Evolutionary conservation across 306 rosid genomes (phyloP).

Genomic region (Fragaria ananassa): DNA sequence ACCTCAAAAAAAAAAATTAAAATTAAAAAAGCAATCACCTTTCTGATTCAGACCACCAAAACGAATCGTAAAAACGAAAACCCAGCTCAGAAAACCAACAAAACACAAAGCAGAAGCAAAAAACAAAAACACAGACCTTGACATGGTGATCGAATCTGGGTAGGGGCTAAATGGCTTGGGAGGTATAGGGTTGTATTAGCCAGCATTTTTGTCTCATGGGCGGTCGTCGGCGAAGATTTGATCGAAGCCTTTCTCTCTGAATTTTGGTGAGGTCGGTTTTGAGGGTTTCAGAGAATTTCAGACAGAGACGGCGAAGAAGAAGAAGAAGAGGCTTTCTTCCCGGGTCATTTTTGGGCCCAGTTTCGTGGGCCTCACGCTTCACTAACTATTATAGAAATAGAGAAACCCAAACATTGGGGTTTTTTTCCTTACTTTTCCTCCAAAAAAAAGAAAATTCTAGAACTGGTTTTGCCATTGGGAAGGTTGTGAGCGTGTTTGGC

Average conservation of each 20-base stretch:
- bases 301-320: neutral
- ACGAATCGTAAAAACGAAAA: neutral
- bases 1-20: neutral
- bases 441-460: neutral
- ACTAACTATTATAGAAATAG: neutral
- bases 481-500: neutral
- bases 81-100: neutral
- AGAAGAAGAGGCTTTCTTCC: neutral
- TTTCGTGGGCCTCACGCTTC: constrained; percentile 4
- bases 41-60: neutral
- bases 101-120: neutral
- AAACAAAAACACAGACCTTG: constrained; percentile 31
- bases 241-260: constrained; percentile 1
- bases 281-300: constrained; percentile 12
- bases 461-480: neutral
- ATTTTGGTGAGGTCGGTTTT: constrained; percentile 12
- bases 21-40: neutral
- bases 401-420: neutral
- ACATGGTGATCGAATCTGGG: constrained; percentile 42
- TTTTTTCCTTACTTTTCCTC: neutral
- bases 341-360: constrained; percentile 20
- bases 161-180: constrained; percentile 22
- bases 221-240: constrained; percentile 8
- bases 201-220: constrained; percentile 37
- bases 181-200: constrained; percentile 11